Evolutionary conservation across 371 early-diverging fungal genomes (phyloP).

Genomic region (Lichtheimia ramosa): DNA sequence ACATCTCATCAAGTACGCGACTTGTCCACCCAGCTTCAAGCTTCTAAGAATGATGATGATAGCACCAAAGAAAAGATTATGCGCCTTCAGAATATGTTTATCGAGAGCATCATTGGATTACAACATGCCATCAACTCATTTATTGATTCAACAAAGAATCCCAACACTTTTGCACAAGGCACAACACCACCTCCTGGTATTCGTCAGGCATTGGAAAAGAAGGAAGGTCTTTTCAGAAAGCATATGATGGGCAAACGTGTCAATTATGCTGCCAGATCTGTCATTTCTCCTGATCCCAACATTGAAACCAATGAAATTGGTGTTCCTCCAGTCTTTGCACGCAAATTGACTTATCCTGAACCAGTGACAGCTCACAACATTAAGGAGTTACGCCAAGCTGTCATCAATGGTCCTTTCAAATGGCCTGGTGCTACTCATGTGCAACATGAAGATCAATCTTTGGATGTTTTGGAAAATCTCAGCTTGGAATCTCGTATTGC

Average conservation of each 20-base stretch:
- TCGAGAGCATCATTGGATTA: slow-evolving; percentile 81
- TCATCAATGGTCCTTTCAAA: slow-evolving; percentile 96
- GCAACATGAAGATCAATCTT: slow-evolving; percentile 91
- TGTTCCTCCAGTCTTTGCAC: slow-evolving; percentile 97
- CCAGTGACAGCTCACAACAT: slow-evolving; percentile 97
- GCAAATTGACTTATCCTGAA: slow-evolving; percentile 97
- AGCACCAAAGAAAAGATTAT: slow-evolving; percentile 35
- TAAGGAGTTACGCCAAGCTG: slow-evolving; percentile 87
- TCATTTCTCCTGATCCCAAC: slow-evolving; percentile 99
- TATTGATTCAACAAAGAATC: slow-evolving; percentile 90
- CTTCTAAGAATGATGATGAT: slow-evolving; percentile 33
- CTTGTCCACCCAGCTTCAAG: slow-evolving; percentile 46
- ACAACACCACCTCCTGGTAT: slow-evolving; percentile 81
- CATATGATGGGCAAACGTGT: slow-evolving; percentile 99
- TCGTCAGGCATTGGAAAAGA: slow-evolving; percentile 98
- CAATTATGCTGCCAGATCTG: slow-evolving; percentile 99
- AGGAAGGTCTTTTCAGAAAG: slow-evolving; percentile 99
- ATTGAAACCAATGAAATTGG: slow-evolving; percentile 99
- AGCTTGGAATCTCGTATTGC: slow-evolving; percentile 91
- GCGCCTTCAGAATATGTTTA: slow-evolving; percentile 51
- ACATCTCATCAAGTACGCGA: slow-evolving; percentile 72
- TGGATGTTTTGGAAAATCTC: slow-evolving; percentile 78
- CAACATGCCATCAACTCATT: slow-evolving; percentile 91
- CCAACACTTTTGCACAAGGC: slow-evolving; percentile 52
- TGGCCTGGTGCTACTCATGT: slow-evolving; percentile 99